Evolutionary conservation across 1,284 basidiomycete genomes (phyloP), one percentile per base, ranked within the genome.

Genomic region (Ustilago xerochloae): DNA sequence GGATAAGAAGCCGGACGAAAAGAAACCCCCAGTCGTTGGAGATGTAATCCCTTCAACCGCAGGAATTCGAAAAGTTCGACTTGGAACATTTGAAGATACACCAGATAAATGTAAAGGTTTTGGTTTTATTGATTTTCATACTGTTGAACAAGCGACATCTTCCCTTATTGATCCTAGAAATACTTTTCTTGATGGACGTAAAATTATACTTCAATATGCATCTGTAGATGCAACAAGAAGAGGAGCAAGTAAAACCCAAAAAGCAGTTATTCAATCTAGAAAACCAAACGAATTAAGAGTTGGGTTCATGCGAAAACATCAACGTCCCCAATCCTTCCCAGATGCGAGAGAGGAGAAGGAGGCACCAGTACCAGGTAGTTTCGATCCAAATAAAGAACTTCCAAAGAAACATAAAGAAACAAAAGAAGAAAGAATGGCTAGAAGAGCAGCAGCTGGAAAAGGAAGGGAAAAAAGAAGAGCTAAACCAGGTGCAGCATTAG

Each of bases 71-170:
- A 94, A 94, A 84, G 87, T 98, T 28, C 90, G 96, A 4, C 88
- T 99, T 88, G 94, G 93, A 2, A 94, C 94, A 16, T 99, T 99
- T 77, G 93, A 98, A 84, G 96, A 98, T 84, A 92, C 75, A 0
- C 63, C 64, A 10, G 94, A 94, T 6, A 87, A 90, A 68, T 98
- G 96, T 86, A 99, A 98, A 88, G 96, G 96, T 92, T 24, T 38
- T 22, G 94, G 93, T 0, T 99, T 99, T 84, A 88, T 97, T 62
- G 97, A 99, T 85, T 99, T 99, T 85, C 88, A 89, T 57, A 89
- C 88, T 15, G 87, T 88, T 1, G 90, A 91, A 61, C 88, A 92
- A 66, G 94, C 96, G 10, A 97, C 93, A 0, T 87, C 89, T 1
- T 91, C 90, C 1, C 89, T 99, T 32, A 88, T 91, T 73, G 94